Conservation (phyloP, 257 asterid genomes). For the Plantago elongata region DNA sequence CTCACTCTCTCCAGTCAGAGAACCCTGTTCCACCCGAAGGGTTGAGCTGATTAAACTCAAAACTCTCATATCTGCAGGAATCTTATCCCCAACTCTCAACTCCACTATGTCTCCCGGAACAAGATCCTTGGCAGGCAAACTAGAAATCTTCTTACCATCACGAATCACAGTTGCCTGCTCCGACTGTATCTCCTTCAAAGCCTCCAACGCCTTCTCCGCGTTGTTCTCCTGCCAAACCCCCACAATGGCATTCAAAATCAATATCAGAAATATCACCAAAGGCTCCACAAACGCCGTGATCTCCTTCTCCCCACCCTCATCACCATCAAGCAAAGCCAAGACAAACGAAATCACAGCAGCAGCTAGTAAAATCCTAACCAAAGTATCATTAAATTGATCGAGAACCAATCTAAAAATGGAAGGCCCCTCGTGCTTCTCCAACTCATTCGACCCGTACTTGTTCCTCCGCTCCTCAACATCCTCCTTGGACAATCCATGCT, state of each 20-base stretch:
- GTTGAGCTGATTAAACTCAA: slow-evolving; percentile 85
- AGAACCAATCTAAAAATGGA: slow-evolving; percentile 69
- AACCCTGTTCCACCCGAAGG: slow-evolving; percentile 88
- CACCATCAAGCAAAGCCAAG: slow-evolving; percentile 88
- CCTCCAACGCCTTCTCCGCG: slow-evolving; percentile 98
- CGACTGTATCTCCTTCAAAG: slow-evolving; percentile 94
- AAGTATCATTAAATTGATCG: slow-evolving; percentile 91
- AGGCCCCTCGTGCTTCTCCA: slow-evolving; percentile 96
- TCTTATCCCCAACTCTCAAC: slow-evolving; percentile 92
- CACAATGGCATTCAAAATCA: slow-evolving; percentile 91
- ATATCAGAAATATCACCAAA: slow-evolving; percentile 78
- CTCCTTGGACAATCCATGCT: slow-evolving; percentile 50
- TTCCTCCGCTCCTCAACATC: slow-evolving; percentile 69
- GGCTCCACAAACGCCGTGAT: slow-evolving; percentile 99
- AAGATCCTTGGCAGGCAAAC: slow-evolving; percentile 82
- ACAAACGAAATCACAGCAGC: slow-evolving; percentile 97
- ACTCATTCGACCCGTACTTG: slow-evolving; percentile 80
- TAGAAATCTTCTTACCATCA: slow-evolving; percentile 60
- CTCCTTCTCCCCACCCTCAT: slow-evolving; percentile 83
- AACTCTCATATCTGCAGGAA: slow-evolving; percentile 98
- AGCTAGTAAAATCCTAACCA: slow-evolving; percentile 81
- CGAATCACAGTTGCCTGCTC: slow-evolving; percentile 85
- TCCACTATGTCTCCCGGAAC: slow-evolving; percentile 98
- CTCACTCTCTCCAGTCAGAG: slow-evolving; percentile 97
- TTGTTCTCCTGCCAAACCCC: slow-evolving; percentile 99